Base-by-base conservation (phyloP, 495 filamentous ascomycete species). In the Xylaria intraflava region DNA sequence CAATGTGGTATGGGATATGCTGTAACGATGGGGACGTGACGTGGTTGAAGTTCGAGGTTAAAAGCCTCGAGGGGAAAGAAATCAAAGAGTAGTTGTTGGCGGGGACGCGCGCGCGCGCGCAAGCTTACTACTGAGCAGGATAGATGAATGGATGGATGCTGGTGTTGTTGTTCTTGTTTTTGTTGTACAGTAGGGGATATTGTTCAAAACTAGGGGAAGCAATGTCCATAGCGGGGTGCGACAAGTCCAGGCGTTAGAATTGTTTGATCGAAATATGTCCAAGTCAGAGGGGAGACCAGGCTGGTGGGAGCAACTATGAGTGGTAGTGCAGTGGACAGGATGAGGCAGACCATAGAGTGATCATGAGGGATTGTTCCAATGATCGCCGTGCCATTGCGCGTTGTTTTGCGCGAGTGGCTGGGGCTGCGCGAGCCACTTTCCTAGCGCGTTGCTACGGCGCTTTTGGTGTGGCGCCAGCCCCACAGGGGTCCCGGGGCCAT, bases 181-280 rank as follows among this genome's bases (percentile, higher is more conserved):
- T 29, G 51, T 24, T 36, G 41, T 4, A 27, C 35, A 27, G 26
- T 20, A 27, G 44, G 38, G 38, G 35, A 41, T 36, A 35, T 26
- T 31, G 19, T 42, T 55, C 44, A 19, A 55, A 29, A 35, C 10
- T 7, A 5, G 26, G 26, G 24, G 51, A 49, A 55, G 45, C 52
- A 43, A 49, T 42, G 2, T 43, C 52, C 45, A 49, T 43, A 43
- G 46, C 22, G 39, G 45, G 9, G 44, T 16, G 42, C 42, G 24
- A 39, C 41, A 6, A 12, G 14, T 38, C 9, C n/a, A 38, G 31
- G 1, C 8, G 31, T 46, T 53, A 12, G 17, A 53, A 6, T 17
- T 38, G 42, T 46, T 17, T n/a, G 11, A 17, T 38, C 35, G 35
- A 38, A 38, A 17, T 33, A 38, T 38, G 2, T 11, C 46, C 23